Evolutionary conservation across 371 early-diverging fungal genomes (phyloP), one percentile per base, ranked within the genome.

Genomic region (Catenaria anguillulae): DNA sequence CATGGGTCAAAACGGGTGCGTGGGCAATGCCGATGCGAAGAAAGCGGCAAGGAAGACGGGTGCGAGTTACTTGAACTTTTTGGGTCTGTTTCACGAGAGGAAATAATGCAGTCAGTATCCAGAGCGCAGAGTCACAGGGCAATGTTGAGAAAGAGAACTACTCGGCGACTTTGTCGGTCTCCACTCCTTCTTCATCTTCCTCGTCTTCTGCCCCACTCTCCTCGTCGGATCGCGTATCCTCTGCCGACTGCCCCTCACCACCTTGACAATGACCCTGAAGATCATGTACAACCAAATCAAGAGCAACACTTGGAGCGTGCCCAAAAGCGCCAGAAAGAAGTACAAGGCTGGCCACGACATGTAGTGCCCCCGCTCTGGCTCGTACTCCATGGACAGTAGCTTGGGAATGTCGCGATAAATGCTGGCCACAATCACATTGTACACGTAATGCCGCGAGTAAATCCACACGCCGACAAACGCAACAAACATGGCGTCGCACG

Each of bases 391-490:
- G 45, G 68, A 69, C 33, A 66, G 63, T 13, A 76, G 71, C 61
- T 75, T 73, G 0, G 73, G 58, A 24, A 77, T 71, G 35, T 77
- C 80, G 12, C 68, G 67, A 12, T 56, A 63, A 1, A 77, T 77
- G 0, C 76, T 75, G 62, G 65, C 63, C 62, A 78, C 69, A 29
- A 85, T 72, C 37, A 73, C 66, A 0, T 72, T 76, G 68, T 81
- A 80, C 45, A 77, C 56, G 55, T 73, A 78, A 55, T 86, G 84
- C 24, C 90, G 80, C 2, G 87, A 84, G 42, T 81, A 78, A 56
- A 85, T 64, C 90, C 90, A 88, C 31, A 81, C 72, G n/a, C 83
- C 29, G 55, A 84, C 66, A 68, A 88, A 85, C 12, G 71, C 34
- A 8, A 67, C 76, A 73, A 89, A 89, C 10, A 77, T 71, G 0